Evolutionary conservation across 345 rosid genomes (phyloP), one percentile per base, ranked within the genome.

Genomic region (Garcia nutans): DNA sequence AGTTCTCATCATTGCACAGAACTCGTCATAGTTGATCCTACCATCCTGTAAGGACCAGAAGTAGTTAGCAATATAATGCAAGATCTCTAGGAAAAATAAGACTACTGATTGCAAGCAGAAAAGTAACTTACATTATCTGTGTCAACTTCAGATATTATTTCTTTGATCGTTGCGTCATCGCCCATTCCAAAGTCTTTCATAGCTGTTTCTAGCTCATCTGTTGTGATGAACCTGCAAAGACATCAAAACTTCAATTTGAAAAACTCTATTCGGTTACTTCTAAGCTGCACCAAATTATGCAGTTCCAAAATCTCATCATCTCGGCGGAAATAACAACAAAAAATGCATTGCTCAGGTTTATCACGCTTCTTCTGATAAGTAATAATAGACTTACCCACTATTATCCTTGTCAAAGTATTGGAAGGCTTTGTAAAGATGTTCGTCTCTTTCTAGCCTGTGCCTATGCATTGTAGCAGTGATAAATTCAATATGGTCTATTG

Each of bases 11-110:
- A 83, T 85, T 4, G 85, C 57, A 15, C 85, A 72, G n/a, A 85
- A 85, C 77, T 85, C 84, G 50, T 85, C 85, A 55, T 75, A 85
- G 74, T 85, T 85, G 69, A 85, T 85, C 73, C 73, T 85, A 67
- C 87, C 85, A 64, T 85, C 87, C 85, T 82, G 72, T 58, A 74
- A 15, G 58, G 3, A 62, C 44, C 65, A 65, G 11, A 19, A 55
- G 28, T 11, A 24, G 9, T 50, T 22, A 47, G 44, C 9, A 31
- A 31, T 65, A 22, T 10, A n/a, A 31, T 56, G 6, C 17, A 44
- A 63, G 24, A 59, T 33, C 8, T 7, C 0, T 6, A n/a, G 3
- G 42, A 31, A 50, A 20, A 24, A 19, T 8, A 22, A 11, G 56
- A 7, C 47, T 5, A 52, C 8, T n/a, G n/a, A 52, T n/a, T 42